These are phyloP conservation scores for Diphasiastrum complanatum DNA, from an alignment of 83 land plant genomes.

Conservation along the genomic window DNA sequence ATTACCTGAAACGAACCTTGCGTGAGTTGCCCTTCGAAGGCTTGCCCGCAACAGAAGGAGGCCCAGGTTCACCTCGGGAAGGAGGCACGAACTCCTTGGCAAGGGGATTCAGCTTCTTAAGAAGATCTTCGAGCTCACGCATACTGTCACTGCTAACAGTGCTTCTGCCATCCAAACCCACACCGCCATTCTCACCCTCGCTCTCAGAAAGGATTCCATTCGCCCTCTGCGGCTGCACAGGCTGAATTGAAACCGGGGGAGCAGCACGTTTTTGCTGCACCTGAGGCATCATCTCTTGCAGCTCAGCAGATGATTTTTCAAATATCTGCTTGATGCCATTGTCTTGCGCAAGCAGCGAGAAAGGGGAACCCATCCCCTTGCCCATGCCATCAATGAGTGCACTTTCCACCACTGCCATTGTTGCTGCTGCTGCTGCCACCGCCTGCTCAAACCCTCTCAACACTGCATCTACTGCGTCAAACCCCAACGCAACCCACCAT, in stretches of 20 bases:
- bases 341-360: no score
- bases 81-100: constrained; percentile 31
- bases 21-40: not conserved
- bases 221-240: not conserved
- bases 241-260: not conserved
- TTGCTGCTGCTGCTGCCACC: no score
- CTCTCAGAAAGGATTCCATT: not conserved
- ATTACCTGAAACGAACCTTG: not conserved
- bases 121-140: constrained; percentile 24
- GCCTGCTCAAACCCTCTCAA: no score
- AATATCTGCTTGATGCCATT: no score
- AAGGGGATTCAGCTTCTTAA: constrained; percentile 22
- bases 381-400: not conserved
- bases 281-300: not conserved
- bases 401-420: not conserved
- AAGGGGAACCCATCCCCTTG: not conserved
- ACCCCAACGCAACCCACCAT: no score
- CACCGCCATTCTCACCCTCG: no score
- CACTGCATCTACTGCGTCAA: no score
- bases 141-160: constrained; percentile 14
- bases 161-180: not conserved
- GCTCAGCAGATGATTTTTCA: no score
- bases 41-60: not conserved
- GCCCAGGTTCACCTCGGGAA: constrained; percentile 3
- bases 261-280: not conserved